Conservation (phyloP, 192 early-diverging fungal species). For the Chytriomyces confervae region DNA sequence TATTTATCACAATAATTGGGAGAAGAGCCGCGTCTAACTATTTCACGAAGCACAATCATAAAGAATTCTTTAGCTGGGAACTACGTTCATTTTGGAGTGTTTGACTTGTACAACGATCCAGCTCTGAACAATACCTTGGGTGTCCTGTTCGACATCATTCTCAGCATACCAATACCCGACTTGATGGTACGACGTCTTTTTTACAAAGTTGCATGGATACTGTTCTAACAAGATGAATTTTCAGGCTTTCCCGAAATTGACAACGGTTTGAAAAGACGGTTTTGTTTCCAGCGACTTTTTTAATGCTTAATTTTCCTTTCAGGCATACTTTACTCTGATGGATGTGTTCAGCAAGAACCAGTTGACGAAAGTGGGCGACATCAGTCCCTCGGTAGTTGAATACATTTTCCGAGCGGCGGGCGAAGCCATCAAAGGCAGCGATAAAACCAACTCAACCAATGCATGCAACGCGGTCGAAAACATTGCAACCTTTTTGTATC, state of each 20-base stretch:
- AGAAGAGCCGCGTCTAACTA: not conserved
- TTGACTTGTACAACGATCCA: constrained; percentile 83
- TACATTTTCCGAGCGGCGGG: constrained; percentile 78
- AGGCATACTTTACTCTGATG: constrained; percentile 68
- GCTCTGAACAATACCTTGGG: constrained; percentile 72
- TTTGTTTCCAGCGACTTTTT: not conserved
- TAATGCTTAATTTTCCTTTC: not conserved
- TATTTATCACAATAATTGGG: not conserved
- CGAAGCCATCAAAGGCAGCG: constrained; percentile 70
- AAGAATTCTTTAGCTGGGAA: constrained; percentile 72
- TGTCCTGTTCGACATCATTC: constrained; percentile 71
- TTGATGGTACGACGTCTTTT: constrained; percentile 63
- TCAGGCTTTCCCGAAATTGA: constrained; percentile 67
- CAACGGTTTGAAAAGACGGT: constrained; percentile 32
- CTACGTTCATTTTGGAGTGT: constrained; percentile 92
- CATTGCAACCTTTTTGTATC: constrained; percentile 72
- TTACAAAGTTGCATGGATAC: constrained; percentile 18
- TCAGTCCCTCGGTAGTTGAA: constrained; percentile 62
- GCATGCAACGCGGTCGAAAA: constrained; percentile 77
- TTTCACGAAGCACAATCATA: constrained; percentile 56
- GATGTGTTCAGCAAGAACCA: constrained; percentile 73
- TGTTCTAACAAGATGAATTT: not conserved
- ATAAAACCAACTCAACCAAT: constrained; percentile 61
- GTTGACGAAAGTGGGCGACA: constrained; percentile 65
- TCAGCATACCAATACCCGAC: constrained; percentile 75